Evolutionary conservation across 1,284 basidiomycete species (phyloP).

Genomic region (Ustilago loliicola): DNA sequence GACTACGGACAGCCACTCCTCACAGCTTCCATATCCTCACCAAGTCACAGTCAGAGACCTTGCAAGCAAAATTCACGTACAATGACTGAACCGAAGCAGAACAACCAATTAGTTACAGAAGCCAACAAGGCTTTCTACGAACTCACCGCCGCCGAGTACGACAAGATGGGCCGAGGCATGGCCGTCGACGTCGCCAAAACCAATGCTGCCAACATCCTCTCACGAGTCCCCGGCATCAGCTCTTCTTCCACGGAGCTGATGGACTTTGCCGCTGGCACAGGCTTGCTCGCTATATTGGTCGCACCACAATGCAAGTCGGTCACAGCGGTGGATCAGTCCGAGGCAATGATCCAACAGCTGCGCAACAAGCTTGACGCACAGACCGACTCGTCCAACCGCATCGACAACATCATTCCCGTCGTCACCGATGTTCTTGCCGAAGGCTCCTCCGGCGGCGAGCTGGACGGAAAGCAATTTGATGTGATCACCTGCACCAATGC

Average conservation of each 20-base stretch:
- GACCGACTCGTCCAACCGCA: conserved; percentile 1
- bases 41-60: background rate
- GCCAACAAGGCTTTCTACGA: conserved; percentile 53
- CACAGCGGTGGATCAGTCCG: conserved; percentile 42
- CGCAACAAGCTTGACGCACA: conserved; percentile 38
- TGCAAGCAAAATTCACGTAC: background rate
- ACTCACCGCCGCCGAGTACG: conserved; percentile 48
- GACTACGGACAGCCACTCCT: background rate
- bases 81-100: conserved; percentile 18
- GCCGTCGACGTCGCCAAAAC: conserved; percentile 36
- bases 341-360: conserved; percentile 45
- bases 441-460: background rate
- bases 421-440: conserved; percentile 27
- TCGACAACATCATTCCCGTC: conserved; percentile 25
- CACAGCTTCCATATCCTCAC: background rate
- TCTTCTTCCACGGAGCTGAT: conserved; percentile 23
- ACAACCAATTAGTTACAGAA: conserved; percentile 30
- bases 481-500: conserved; percentile 51
- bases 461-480: conserved; percentile 34
- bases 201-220: conserved; percentile 46
- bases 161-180: conserved; percentile 41
- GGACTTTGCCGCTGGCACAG: conserved; percentile 51
- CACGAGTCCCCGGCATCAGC: conserved; percentile 27
- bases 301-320: conserved; percentile 38
- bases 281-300: conserved; percentile 42